Base-by-base conservation (phyloP, 306 rosid genomes). In the Trifolium dubium region DNA sequence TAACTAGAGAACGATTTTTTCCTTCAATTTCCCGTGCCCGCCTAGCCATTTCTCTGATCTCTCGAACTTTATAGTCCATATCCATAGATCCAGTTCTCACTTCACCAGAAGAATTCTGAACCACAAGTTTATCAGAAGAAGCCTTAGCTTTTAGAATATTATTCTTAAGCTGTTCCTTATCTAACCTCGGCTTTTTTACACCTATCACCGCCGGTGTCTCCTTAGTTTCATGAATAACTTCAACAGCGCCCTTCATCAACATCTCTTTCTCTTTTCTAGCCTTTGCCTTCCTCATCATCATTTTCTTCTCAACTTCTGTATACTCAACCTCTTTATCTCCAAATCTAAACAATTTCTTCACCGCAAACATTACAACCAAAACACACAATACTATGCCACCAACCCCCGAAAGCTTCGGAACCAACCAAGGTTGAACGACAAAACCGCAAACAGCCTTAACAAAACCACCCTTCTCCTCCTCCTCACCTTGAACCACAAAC, bases 261-360 rank as follows among this genome's bases (percentile, higher is more conserved):
- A 73, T 62, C 82, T 83, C 97, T 71, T 79, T 89, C 88, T 84
- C 94, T 85, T 87, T 82, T 64, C 97, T 88, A 8, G 86, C 87
- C 77, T 87, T 89, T 1, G 88, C 82, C 84, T 94, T 91, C 84
- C 97, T 88, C 88, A 93, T 89, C 92, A 89, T 87, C 88, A 94
- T 89, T 75, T 88, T 96, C 83, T 94, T 88, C 83, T 88, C 97
- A 47, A 30, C 43, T 76, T 79, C 85, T 0, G 88, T 72, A 69
- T 79, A 63, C n/a, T 50, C 54, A 28, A 73, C 88, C 58, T 94
- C 92, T 80, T 89, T 80, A 55, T 67, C 81, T 79, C 85, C 79
- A 61, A 78, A 80, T 71, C 71, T 19, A 67, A 91, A 84, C 31
- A 89, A 67, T 46, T 88, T 87, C 81, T 84, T 94, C 86, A 87